phyloP scores from a whole-genome alignment of 352 stramenopile genomes.

The Pythium coloratum region DNA sequence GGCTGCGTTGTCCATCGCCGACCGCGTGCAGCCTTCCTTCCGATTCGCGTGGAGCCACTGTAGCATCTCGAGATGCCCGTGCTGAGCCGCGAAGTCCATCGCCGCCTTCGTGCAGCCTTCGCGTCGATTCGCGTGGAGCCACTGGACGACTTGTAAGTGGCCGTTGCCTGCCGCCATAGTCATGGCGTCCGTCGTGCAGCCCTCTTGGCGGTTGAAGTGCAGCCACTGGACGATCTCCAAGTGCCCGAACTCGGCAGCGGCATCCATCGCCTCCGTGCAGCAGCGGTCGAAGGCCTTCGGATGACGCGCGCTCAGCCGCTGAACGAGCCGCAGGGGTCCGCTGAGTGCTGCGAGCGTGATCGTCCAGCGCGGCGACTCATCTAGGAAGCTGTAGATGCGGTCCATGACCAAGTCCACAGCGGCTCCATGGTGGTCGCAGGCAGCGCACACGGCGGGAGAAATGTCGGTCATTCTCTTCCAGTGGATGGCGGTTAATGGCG shows the following conservation, averaged over 20 bases:
- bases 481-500: no score
- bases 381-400: slow-evolving; percentile 53
- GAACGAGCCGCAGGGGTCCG: slow-evolving; percentile 50
- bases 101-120: slow-evolving; percentile 62
- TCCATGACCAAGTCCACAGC: slow-evolving; percentile 52
- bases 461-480: slow-evolving; percentile 9
- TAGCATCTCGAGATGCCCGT: slow-evolving; percentile 58
- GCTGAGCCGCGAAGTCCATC: slow-evolving; percentile 65
- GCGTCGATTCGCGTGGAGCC: slow-evolving; percentile 52
- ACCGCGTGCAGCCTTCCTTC: slow-evolving; percentile 49
- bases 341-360: slow-evolving; percentile 51
- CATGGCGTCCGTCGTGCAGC: slow-evolving; percentile 70
- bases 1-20: slow-evolving; percentile 61
- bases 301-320: slow-evolving; percentile 40
- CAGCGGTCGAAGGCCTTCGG: slow-evolving; percentile 46
- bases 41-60: slow-evolving; percentile 59
- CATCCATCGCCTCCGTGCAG: slow-evolving; percentile 61
- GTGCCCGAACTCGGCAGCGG: slow-evolving; percentile 63
- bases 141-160: slow-evolving; percentile 54
- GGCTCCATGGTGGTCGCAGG: slow-evolving; percentile 44
- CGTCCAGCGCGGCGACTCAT: slow-evolving; percentile 50
- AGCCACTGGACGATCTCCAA: slow-evolving; percentile 60
- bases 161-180: slow-evolving; percentile 62
- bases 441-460: slow-evolving; percentile 52
- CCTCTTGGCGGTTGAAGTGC: slow-evolving; percentile 42